A percentile compares a stretch with the other conserved stretches of the same genome.
These are phyloP conservation scores for Hepatocystis sp. DNA, from an alignment of 169 alveolate species.

Conservation along the genomic window DNA sequence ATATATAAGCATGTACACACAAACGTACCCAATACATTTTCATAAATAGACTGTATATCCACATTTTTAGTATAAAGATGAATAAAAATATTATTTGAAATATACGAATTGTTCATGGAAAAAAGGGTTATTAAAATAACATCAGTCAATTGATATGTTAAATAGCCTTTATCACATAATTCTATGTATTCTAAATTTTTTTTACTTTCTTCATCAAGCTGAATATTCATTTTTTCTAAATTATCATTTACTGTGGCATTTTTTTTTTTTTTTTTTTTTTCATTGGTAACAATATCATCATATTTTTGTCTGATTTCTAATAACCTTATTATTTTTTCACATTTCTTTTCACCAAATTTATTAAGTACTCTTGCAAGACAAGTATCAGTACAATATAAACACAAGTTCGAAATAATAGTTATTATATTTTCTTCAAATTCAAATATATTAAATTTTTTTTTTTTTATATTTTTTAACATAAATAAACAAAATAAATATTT, in stretches of 20 bases:
- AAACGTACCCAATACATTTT: constrained; percentile 51
- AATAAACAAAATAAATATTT: constrained; percentile 61
- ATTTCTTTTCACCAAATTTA: constrained; percentile 75
- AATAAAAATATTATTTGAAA: constrained; percentile 64
- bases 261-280: constrained; percentile 38
- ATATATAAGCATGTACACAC: not conserved
- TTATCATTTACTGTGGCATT: constrained; percentile 45
- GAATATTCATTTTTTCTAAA: constrained; percentile 64
- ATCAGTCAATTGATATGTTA: constrained; percentile 62
- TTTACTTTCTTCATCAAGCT: constrained; percentile 62
- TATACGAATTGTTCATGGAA: constrained; percentile 61
- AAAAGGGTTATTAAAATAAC: constrained; percentile 68
- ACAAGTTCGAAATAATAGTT: constrained; percentile 57
- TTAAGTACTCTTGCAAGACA: constrained; percentile 58
- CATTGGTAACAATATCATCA: constrained; percentile 41
- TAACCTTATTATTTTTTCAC: constrained; percentile 52
- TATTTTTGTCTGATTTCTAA: constrained; percentile 73
- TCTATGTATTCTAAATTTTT: constrained; percentile 63
- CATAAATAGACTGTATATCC: constrained; percentile 68
- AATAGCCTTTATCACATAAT: constrained; percentile 71
- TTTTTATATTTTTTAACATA: constrained; percentile 56
- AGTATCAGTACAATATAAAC: constrained; percentile 43
- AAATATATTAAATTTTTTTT: constrained; percentile 23
- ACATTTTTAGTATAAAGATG: constrained; percentile 52
- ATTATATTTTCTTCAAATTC: constrained; percentile 71